A percentile compares a stretch with the other conserved stretches of the same genome.
Evolutionary conservation across 257 asterid genomes (phyloP).

Genomic region (Solanum chilense): DNA sequence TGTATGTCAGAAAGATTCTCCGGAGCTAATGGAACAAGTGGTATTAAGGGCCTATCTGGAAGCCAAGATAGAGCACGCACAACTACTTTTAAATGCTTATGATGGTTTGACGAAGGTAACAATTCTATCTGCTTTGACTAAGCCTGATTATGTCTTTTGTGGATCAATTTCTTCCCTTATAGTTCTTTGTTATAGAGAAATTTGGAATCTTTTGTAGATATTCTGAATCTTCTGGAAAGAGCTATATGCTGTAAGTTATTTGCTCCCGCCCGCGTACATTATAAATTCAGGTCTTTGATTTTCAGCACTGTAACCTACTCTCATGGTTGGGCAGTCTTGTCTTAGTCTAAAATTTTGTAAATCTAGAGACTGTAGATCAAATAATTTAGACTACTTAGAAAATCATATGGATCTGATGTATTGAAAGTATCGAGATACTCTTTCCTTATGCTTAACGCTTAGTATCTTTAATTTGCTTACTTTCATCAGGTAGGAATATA

Average conservation of each 20-base stretch:
- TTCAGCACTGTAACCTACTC: neutral
- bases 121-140: neutral
- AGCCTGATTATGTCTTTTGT: neutral
- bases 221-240: neutral
- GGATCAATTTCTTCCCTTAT: neutral
- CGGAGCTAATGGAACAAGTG: neutral
- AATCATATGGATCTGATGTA: neutral
- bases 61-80: neutral
- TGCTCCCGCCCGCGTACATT: neutral
- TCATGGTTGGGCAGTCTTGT: neutral
- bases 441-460: neutral
- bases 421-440: no score
- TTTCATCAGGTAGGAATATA: neutral
- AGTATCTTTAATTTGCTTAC: neutral
- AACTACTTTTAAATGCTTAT: neutral
- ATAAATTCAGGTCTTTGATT: neutral
- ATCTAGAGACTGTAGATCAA: neutral
- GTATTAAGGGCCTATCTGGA: neutral
- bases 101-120: neutral
- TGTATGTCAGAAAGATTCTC: neutral
- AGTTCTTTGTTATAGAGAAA: neutral
- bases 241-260: neutral
- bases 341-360: neutral
- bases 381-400: neutral
- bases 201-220: neutral